Conservation (phyloP, 352 stramenopile species). For the Phytophthora capsici region DNA sequence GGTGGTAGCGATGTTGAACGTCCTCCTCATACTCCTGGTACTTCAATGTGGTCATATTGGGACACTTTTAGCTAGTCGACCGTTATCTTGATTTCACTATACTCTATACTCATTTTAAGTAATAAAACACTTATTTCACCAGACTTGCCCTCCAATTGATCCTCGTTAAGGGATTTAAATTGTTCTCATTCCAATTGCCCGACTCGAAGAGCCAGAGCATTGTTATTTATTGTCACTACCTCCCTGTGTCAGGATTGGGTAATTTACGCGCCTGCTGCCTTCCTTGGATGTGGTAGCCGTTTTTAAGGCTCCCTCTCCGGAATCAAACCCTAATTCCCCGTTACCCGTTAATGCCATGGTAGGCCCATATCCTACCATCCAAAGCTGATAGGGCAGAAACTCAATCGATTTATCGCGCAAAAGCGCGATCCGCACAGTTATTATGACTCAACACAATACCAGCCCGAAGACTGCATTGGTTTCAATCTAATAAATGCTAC, state of each 20-base stretch:
- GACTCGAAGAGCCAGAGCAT: conserved; percentile 41
- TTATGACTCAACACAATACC: conserved; percentile 36
- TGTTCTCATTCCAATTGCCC: conserved; percentile 92
- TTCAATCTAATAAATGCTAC: no score
- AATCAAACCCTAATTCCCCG: conserved; percentile 93
- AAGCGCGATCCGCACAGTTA: conserved; percentile 37
- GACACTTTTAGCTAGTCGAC: no score
- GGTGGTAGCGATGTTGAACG: neutral
- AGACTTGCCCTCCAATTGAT: conserved; percentile 28
- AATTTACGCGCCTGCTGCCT: conserved; percentile 93
- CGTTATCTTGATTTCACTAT: no score
- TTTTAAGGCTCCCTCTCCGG: conserved; percentile 59
- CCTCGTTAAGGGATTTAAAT: conserved; percentile 89
- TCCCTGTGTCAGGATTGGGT: conserved; percentile 92
- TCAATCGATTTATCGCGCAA: conserved; percentile 88
- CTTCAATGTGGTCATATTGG: neutral
- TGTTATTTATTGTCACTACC: conserved; percentile 86
- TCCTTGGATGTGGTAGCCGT: conserved; percentile 92
- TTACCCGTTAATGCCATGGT: conserved; percentile 93
- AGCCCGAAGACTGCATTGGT: no score
- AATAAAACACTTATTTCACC: no score
- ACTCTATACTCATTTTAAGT: no score
- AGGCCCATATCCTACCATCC: conserved; percentile 91
- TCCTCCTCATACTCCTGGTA: neutral
- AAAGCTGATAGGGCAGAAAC: conserved; percentile 93